Evolutionary conservation across 2,329 filamentous ascomycete species (phyloP), one percentile per base, ranked within the genome.

Genomic region (Leptoxyphium fumago): DNA sequence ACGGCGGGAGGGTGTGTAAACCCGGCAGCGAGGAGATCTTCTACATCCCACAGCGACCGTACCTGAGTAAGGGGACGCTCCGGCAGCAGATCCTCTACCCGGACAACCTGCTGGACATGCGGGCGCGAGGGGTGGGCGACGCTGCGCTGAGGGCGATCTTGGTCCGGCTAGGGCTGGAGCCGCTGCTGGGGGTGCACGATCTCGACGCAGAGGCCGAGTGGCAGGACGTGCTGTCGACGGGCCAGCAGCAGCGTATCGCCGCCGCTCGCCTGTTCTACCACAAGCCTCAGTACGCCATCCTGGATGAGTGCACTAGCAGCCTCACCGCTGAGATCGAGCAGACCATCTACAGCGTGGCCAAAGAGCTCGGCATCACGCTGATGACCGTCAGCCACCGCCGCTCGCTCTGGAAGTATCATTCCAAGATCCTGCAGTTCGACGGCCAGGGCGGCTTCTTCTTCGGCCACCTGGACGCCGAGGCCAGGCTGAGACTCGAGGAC

Each of bases 181-280:
- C 82, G 48, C 75, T 98, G 2, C 77, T 94, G 39, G 36, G 21
- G 6, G 36, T 30, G 13, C 17, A 42, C 13, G 86, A 85, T 18
- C 94, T 89, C 80, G 89, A 96, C 58, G 83, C 85, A 6, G 87
- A 95, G 64, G 87, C 89, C 43, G 89, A 96, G 67, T 98, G 91
- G 91, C 82, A 87, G 40, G 89, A 96, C 54, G 85, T 94, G 1
- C 74, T 98, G 26, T 94, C 85, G 0, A 86, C 85, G 10, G 91
- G 91, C 6, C 72, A 95, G 15, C 91, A 98, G 66, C 91, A 98
- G 68, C 82, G 91, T 43, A 84, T 98, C 17, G 91, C 91, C 47
- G 96, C 96, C 85, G 91, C 91, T 1, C 75, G 91, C 0, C 74
- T 94, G 14, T 95, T 95, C 65, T 96, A 96, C 64, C 89, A 96